These are phyloP conservation scores for Blepharisma stoltei DNA, from an alignment of 73 alveolate genomes.

Conservation along the genomic window DNA sequence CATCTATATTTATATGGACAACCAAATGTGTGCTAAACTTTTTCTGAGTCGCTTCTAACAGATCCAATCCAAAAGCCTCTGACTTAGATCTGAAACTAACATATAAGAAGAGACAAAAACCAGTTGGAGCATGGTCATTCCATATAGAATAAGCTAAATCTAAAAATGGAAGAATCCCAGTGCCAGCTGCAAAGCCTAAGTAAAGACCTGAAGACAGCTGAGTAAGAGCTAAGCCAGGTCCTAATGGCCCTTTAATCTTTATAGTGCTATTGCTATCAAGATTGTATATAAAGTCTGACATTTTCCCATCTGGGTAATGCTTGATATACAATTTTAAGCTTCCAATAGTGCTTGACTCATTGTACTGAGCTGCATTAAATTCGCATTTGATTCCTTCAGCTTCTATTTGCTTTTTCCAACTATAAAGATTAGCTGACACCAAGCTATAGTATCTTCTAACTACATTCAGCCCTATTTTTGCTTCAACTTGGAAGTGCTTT, in stretches of 20 bases:
- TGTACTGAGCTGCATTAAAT: background rate
- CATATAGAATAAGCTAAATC: conserved; percentile 11
- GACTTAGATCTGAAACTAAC: no score
- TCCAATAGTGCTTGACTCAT: no score
- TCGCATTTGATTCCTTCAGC: background rate
- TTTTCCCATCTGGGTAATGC: conserved; percentile 6
- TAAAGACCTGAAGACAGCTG: background rate
- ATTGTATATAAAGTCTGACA: background rate
- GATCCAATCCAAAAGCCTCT: no score
- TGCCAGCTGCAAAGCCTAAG: conserved; percentile 12
- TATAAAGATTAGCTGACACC: background rate
- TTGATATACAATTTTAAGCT: background rate
- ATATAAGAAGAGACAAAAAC: no score
- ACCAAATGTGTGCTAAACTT: no score
- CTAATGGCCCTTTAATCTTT: conserved; percentile 14
- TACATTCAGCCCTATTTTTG: background rate
- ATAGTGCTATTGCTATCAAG: background rate
- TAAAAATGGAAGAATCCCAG: conserved; percentile 21
- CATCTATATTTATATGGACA: no score
- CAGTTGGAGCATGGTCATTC: background rate
- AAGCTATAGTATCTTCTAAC: background rate
- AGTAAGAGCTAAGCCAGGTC: background rate
- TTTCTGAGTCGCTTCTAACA: no score
- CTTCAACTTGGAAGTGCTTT: background rate
- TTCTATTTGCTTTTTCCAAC: background rate